Base-by-base conservation (phyloP, 108 stramenopile species). In the Pseudonitzschia delicatissima region DNA sequence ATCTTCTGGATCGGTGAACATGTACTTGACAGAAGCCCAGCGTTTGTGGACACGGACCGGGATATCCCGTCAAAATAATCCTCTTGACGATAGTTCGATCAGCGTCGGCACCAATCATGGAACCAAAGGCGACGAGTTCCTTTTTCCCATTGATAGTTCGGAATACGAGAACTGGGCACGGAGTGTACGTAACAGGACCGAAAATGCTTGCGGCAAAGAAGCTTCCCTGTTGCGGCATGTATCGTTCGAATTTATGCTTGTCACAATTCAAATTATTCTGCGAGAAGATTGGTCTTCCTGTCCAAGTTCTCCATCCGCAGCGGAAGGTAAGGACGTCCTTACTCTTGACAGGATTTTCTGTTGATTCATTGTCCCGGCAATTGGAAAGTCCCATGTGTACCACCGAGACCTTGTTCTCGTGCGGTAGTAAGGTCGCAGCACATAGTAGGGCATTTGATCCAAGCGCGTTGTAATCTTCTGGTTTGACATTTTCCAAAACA, bases 1-100 rank as follows among this genome's bases (percentile, higher is more conserved):
- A 74, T 98, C 98, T 32, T 97, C 96, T 1, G 97, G 98, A 72
- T 96, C 90, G 77, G 93, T 92, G 75, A 99, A 99, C 97, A 99
- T 98, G 79, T 96, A 93, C 76, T 97, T 96, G 37, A 99, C 96
- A 15, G 96, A 95, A 20, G 98, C 98, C 71, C 80, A 84, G 37
- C 97, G 87, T 73, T 98, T 98, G 63, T 96, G 96, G 12, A 97
- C 97, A 13, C 96, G 84, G 7, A 90, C 82, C n/a, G 99, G 99
- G n/a, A 63, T 93, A 94, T 9, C 99, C 99, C 4, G 97, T 96
- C 72, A 99, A 77, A n/a, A 98, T 69, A 39, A 97, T 88, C 51
- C 95, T 80, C 84, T 99, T 99, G 62, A 99, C 75, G 1, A 98
- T 87, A 42, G 99, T 93, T 26, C 97, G 84, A 73, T 99, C 96